A percentile compares a stretch with the other conserved stretches of the same genome.
Conservation (phyloP, 495 filamentous ascomycete genomes). For the Daldinia vernicosa region DNA sequence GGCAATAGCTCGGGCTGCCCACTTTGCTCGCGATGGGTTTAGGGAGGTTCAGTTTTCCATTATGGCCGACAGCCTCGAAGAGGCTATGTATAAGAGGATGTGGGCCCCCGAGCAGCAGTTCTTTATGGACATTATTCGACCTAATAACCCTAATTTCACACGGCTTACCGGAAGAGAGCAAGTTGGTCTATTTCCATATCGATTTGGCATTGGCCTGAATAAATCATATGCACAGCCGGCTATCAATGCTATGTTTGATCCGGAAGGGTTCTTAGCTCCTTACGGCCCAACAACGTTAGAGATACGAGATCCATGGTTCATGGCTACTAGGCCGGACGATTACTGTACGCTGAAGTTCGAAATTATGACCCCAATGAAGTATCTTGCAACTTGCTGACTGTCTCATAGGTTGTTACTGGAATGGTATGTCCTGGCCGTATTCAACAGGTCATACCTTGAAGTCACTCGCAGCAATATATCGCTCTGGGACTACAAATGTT, state of each 20-base stretch:
- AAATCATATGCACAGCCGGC: conserved; percentile 44
- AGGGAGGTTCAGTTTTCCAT: conserved; percentile 46
- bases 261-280: conserved; percentile 50
- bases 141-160: conserved; percentile 47
- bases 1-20: conserved; percentile 52
- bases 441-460: conserved; percentile 51
- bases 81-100: conserved; percentile 49
- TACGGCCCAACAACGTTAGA: conserved; percentile 59
- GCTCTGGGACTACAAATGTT: conserved; percentile 42
- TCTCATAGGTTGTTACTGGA: conserved; percentile 52
- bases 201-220: conserved; percentile 53
- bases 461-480: conserved; percentile 50
- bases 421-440: conserved; percentile 60
- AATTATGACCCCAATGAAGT: background rate
- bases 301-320: conserved; percentile 53
- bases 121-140: conserved; percentile 55
- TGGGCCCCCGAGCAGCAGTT: conserved; percentile 55
- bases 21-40: conserved; percentile 41
- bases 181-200: conserved; percentile 56
- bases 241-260: conserved; percentile 48
- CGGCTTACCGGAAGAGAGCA: conserved; percentile 52
- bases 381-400: conserved; percentile 10
- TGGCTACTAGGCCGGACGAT: conserved; percentile 47
- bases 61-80: conserved; percentile 47
- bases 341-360: conserved; percentile 44